Evolutionary conservation across 495 filamentous ascomycete genomes (phyloP).

Genomic region (Hyaloscypha bicolor): DNA sequence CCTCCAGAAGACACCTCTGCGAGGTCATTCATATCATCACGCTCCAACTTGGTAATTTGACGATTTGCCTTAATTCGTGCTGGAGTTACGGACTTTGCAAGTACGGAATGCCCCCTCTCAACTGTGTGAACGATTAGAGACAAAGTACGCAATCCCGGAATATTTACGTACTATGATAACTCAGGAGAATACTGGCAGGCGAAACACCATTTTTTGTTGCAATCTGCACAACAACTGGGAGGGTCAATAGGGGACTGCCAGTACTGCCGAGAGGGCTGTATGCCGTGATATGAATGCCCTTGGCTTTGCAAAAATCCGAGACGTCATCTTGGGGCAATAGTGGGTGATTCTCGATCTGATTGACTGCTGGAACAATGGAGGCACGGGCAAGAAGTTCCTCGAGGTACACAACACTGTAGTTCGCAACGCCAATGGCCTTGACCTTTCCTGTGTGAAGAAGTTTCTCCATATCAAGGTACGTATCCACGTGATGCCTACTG

Average conservation of each 20-base stretch:
- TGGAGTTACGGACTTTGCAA: background rate
- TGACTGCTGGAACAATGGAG: slow-evolving; percentile 70
- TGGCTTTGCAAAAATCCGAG: slow-evolving; percentile 67
- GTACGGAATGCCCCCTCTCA: background rate
- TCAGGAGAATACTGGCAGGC: background rate
- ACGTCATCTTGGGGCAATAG: slow-evolving; percentile 79
- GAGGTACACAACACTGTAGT: slow-evolving; percentile 73
- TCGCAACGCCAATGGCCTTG: slow-evolving; percentile 77
- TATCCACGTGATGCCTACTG: slow-evolving; percentile 52
- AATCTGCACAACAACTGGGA: background rate
- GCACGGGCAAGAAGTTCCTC: slow-evolving; percentile 68
- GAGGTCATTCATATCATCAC: background rate
- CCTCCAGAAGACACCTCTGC: background rate
- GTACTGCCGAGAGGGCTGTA: slow-evolving; percentile 68
- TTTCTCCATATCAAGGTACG: slow-evolving; percentile 77
- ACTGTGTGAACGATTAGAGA: background rate
- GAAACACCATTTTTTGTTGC: background rate
- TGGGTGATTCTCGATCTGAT: slow-evolving; percentile 89
- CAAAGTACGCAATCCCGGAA: background rate
- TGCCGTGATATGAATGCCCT: slow-evolving; percentile 72
- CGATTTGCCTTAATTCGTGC: background rate
- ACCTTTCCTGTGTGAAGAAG: slow-evolving; percentile 65
- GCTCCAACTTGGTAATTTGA: background rate
- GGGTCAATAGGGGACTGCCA: slow-evolving; percentile 30
- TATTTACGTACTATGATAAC: background rate